Percentiles rank a stretch among this genome's conserved stretches.
phyloP scores from a whole-genome alignment of 768 basidiomycete genomes.

The Mycena latifolia region DNA sequence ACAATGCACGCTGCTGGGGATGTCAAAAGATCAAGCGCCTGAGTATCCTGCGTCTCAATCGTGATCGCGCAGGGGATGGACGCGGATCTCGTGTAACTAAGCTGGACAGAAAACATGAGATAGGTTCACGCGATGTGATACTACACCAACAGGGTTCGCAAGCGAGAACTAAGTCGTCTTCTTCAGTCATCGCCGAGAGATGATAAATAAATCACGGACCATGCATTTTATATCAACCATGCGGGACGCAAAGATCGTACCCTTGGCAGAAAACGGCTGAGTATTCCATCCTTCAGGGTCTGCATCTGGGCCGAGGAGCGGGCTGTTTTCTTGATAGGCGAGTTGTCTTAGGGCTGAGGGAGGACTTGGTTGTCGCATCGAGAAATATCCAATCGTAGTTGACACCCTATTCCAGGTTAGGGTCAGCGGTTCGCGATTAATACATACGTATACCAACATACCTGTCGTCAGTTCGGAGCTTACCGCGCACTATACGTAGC shows the following conservation, averaged over 20 bases:
- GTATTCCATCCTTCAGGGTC: conserved; percentile 32
- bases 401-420: conserved; percentile 7
- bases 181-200: background rate
- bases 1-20: conserved; percentile 24
- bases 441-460: background rate
- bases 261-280: conserved; percentile 17
- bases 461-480: conserved; percentile 33
- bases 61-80: conserved; percentile 29
- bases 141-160: conserved; percentile 30
- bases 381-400: conserved; percentile 32
- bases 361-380: conserved; percentile 30
- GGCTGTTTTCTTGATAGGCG: conserved; percentile 34
- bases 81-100: conserved; percentile 28
- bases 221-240: conserved; percentile 25
- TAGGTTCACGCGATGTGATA: background rate
- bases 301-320: conserved; percentile 29
- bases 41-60: conserved; percentile 22
- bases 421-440: background rate
- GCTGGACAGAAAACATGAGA: conserved; percentile 20
- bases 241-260: conserved; percentile 30
- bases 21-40: conserved; percentile 32
- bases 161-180: conserved; percentile 25
- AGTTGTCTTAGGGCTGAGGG: conserved; percentile 28
- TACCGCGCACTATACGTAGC: conserved; percentile 31
- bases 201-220: conserved; percentile 10